Base-by-base conservation (phyloP, 1,139 yeast genomes). In the Neolecta irregularis region DNA sequence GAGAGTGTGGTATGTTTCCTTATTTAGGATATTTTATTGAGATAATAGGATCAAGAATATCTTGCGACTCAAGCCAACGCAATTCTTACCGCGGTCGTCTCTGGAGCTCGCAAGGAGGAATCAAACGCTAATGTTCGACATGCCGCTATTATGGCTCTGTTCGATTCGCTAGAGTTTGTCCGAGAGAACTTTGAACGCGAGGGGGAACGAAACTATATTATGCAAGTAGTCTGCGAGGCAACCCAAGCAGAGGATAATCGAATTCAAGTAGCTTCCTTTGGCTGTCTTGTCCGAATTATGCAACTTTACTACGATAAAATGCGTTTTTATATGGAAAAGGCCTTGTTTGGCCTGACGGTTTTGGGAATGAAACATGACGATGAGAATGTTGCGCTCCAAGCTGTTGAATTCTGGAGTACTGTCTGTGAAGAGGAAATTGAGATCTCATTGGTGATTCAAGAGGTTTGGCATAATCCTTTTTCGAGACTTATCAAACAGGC, bases 211-310 rank as follows among this genome's bases (percentile, higher is more conserved):
- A 83, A 88, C 56, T 85, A 78, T 57, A 78, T 88, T 53, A 88
- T 88, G 98, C 95, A 83, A 61, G 96, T 88, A 35, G 95, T 88
- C 8, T 88, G 98, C 60, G 98, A 88, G 58, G 94, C 96, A 15
- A 85, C 98, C 13, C 95, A 88, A 57, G 79, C 93, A 20, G 69
- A 70, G 35, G 79, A 78, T 50, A 61, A 67, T 33, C 91, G 78
- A 48, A 64, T 88, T 43, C 94, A 85, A 58, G 88, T 93, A 8
- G 78, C 93, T 34, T 94, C 96, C 0, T 88, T 81, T 58, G 98
- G 95, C 39, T 92, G 95, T 52, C 67, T 88, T 42, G 92, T 95
- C 30, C 72, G 79, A 50, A 83, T 88, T 46, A 83, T 88, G 93
- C 72, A 79, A 39, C 62, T 80, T 44, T 88, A 85, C 62, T 88